Evolutionary conservation across 1,284 basidiomycete genomes (phyloP).

Genomic region (Trametes sp.): DNA sequence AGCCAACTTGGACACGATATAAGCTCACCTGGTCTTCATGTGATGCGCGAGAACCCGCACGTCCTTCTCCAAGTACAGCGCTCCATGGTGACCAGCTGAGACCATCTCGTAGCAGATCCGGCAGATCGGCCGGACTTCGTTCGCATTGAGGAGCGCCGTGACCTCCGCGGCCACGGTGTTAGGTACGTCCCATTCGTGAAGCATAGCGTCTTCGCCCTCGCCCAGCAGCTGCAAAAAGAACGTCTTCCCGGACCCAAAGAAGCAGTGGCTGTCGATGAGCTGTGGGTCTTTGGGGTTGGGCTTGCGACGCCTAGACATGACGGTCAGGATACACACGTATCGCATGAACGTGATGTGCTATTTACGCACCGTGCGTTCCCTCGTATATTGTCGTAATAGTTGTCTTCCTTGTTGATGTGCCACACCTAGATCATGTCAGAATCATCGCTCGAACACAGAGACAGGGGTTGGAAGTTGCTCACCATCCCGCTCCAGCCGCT

Average conservation of each 20-base stretch:
- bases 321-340: neutral
- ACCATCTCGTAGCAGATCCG: neutral
- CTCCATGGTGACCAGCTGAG: neutral
- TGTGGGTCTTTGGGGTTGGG: neutral
- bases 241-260: neutral
- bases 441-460: neutral
- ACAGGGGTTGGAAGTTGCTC: neutral
- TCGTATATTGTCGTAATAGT: neutral
- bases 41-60: constrained; percentile 6
- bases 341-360: neutral
- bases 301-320: neutral
- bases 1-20: too few relatives aligned
- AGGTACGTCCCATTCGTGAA: neutral
- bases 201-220: neutral
- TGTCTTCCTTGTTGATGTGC: neutral
- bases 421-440: neutral
- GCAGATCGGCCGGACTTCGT: neutral
- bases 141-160: neutral
- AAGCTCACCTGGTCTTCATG: constrained; percentile 4
- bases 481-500: neutral
- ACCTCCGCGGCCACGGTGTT: neutral
- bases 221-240: neutral
- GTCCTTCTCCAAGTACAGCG: constrained; percentile 5
- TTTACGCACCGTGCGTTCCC: neutral
- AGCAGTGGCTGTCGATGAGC: neutral